Percentiles rank a stretch among this genome's conserved stretches.
phyloP scores from a whole-genome alignment of 2,329 filamentous ascomycete species.

The Botrytis deweyae region DNA sequence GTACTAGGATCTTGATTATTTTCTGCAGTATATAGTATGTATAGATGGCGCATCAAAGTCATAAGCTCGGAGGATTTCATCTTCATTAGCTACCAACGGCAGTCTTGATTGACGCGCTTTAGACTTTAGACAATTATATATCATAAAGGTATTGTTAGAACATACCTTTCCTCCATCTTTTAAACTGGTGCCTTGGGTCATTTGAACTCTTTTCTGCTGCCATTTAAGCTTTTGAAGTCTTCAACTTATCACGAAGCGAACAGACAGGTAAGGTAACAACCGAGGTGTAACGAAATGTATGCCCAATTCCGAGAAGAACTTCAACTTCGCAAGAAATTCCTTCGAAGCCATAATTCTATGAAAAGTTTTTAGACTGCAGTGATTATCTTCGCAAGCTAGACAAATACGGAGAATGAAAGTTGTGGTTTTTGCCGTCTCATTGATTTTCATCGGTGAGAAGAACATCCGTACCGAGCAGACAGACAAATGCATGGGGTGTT shows the following conservation, averaged over 20 bases:
- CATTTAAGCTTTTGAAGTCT: not conserved
- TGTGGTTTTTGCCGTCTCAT: not conserved
- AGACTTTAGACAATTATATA: not conserved
- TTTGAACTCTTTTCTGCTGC: not conserved
- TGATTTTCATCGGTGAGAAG: not conserved
- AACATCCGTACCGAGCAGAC: no score
- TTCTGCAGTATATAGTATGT: not conserved
- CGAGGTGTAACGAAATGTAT: not conserved
- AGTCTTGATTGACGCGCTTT: not conserved
- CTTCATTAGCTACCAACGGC: not conserved
- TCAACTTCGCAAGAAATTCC: not conserved
- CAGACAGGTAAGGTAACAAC: not conserved
- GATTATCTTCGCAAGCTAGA: not conserved
- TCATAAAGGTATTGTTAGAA: no score
- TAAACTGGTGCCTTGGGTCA: not conserved
- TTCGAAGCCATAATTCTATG: not conserved
- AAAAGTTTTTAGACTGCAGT: not conserved
- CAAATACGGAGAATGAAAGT: not conserved
- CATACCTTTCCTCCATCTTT: not conserved
- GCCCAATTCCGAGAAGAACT: not conserved
- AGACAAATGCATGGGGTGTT: no score
- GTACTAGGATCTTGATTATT: not conserved
- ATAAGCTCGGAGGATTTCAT: not conserved
- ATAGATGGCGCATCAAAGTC: not conserved
- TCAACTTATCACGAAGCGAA: not conserved